Conservation (phyloP, 2,329 filamentous ascomycete genomes). For the Cercospora sp. region DNA sequence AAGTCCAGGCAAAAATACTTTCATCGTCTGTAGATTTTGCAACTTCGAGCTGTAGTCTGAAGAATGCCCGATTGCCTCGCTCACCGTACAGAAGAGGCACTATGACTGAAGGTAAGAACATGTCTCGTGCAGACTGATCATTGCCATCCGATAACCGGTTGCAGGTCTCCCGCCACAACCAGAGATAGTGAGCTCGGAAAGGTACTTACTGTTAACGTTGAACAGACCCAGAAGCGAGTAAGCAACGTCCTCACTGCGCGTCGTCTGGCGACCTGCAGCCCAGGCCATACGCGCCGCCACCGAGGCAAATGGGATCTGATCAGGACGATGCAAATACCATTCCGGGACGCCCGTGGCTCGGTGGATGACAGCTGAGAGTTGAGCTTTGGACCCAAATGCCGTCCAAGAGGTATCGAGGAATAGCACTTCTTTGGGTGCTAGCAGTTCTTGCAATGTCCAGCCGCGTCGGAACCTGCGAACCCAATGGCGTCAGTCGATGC, state of each 20-base stretch:
- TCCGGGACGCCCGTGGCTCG: constrained; percentile 1
- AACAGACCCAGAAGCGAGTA: constrained; percentile 28
- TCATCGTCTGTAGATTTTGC: constrained; percentile 21
- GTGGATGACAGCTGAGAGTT: constrained; percentile 19
- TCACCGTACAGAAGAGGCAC: constrained; percentile 19
- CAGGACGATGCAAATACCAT: constrained; percentile 4
- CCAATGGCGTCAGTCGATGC: background rate
- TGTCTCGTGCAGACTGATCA: background rate
- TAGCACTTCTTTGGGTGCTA: constrained; percentile 12
- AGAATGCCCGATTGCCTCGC: constrained; percentile 8
- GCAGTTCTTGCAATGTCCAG: constrained; percentile 5
- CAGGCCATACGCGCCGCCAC: constrained; percentile 17
- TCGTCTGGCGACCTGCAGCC: constrained; percentile 17
- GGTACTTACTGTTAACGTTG: constrained; percentile 20
- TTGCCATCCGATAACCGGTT: background rate
- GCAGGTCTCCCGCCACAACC: background rate
- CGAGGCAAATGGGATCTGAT: background rate
- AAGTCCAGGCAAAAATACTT: constrained; percentile 28
- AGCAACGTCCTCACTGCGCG: constrained; percentile 21
- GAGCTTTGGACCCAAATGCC: background rate
- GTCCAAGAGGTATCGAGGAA: constrained; percentile 13
- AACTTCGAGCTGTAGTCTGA: constrained; percentile 11
- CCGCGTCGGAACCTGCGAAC: constrained; percentile 10
- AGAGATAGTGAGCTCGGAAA: background rate
- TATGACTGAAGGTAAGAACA: background rate